These are phyloP conservation scores for Backusella psychrophila DNA, from an alignment of 192 early-diverging fungal species.

Conservation along the genomic window DNA sequence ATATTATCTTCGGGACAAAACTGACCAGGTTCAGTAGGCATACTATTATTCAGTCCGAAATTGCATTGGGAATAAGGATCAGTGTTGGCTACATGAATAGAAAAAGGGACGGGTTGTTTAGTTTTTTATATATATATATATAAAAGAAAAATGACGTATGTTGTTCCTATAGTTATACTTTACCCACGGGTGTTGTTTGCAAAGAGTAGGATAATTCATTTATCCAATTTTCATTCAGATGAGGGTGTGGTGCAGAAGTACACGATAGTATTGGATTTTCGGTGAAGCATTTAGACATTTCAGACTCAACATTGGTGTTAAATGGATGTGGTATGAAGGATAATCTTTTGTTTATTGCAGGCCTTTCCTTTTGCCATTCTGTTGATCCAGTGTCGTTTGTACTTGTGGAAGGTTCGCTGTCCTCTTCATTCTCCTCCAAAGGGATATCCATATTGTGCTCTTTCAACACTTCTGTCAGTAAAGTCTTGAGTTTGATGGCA, in stretches of 20 bases:
- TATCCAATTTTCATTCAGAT: conserved; percentile 20
- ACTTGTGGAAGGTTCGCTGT: background rate
- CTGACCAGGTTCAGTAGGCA: background rate
- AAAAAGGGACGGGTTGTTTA: too few relatives aligned
- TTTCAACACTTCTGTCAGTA: background rate
- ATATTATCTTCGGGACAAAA: conserved; percentile 11
- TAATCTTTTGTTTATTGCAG: background rate
- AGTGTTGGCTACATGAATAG: background rate
- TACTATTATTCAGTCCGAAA: background rate
- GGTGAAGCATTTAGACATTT: background rate
- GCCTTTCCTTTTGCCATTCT: background rate
- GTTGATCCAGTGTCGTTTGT: background rate
- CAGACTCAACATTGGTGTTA: background rate
- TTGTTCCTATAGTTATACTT: background rate
- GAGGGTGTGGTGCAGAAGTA: background rate
- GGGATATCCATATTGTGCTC: background rate
- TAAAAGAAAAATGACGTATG: background rate
- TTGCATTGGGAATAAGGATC: background rate
- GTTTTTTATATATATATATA: background rate
- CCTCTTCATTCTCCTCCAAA: background rate
- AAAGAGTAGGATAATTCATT: conserved; percentile 22
- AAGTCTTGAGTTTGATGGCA: background rate
- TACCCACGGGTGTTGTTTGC: background rate
- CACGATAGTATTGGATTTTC: background rate
- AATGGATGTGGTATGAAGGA: background rate